Evolutionary conservation across 306 rosid genomes (phyloP), one percentile per base, ranked within the genome.

Genomic region (Crataegus laevigata): DNA sequence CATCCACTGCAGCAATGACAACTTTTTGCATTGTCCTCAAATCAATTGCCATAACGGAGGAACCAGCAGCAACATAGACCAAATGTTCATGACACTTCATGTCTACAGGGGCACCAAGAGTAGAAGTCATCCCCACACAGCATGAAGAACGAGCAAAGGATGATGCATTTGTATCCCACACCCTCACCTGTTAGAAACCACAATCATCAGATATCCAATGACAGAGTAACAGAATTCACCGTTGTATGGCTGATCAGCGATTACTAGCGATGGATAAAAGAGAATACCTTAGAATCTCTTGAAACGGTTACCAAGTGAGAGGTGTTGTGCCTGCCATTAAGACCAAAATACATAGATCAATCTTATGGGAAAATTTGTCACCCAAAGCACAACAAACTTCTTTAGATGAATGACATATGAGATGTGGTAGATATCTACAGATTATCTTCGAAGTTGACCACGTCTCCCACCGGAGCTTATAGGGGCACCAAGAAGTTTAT

Each of bases 1-100:
- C 76, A 76, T 80, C 79, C 43, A 80, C 78, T 6, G 92, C 89
- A 13, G 88, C 87, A 14, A 91, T 86, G 42, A 86, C 14, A 61
- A 83, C 93, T 83, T 72, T 91, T 66, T 75, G 85, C 98, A 91
- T 93, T 69, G 96, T 91, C 84, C 98, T 89, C 80, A 91, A 78
- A 84, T 93, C 98, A 74, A 93, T 73, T 32, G 85, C 88, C 63
- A 78, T 61, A 59, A 93, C 89, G 52, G 91, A 84, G 79, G 93
- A 82, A 74, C 96, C 89, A 79, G 92, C 69, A 68, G 91, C 96
- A 67, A 85, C 84, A 82, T 86, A 91, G 75, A 91, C 59, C 80
- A 93, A 61, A 8, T 96, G 80, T 68, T 93, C 98, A 69, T 91
- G 89, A 81, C 98, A 89, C 85, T 84, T 89, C 80, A 93, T 78